Evolutionary conservation across 2,329 filamentous ascomycete genomes (phyloP).

Genomic region (Coniochaeta pulveracea): DNA sequence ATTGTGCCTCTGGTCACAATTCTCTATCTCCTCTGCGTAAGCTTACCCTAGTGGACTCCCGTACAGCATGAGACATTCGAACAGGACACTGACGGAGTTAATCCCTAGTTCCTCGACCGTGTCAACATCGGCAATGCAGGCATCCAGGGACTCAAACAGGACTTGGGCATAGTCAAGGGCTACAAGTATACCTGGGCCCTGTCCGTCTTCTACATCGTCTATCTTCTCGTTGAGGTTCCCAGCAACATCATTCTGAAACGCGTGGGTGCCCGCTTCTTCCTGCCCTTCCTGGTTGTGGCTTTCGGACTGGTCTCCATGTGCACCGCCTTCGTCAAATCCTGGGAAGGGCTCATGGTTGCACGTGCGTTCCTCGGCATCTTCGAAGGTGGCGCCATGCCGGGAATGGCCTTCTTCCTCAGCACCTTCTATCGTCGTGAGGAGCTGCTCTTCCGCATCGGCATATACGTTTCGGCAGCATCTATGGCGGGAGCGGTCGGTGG

Average conservation of each 20-base stretch:
- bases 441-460: constrained; percentile 41
- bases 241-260: constrained; percentile 43
- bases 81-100: constrained; percentile 3
- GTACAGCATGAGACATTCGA: background rate
- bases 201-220: constrained; percentile 47
- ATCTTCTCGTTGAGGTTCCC: constrained; percentile 43
- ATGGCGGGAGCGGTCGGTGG: constrained; percentile 48
- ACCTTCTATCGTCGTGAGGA: constrained; percentile 46
- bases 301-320: constrained; percentile 44
- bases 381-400: constrained; percentile 47
- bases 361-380: constrained; percentile 40
- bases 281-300: constrained; percentile 40
- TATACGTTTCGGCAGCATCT: constrained; percentile 42
- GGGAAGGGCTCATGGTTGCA: constrained; percentile 31
- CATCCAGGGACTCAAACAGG: constrained; percentile 38
- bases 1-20: constrained; percentile 39
- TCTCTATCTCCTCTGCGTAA: constrained; percentile 41
- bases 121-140: constrained; percentile 41
- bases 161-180: constrained; percentile 32
- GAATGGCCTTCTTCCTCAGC: constrained; percentile 43
- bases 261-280: constrained; percentile 38
- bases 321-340: constrained; percentile 39
- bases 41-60: constrained; percentile 16
- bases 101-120: constrained; percentile 17
- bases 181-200: constrained; percentile 45